Evolutionary conservation across 2,329 filamentous ascomycete genomes (phyloP).

Genomic region (Talaromyces pinophilus): DNA sequence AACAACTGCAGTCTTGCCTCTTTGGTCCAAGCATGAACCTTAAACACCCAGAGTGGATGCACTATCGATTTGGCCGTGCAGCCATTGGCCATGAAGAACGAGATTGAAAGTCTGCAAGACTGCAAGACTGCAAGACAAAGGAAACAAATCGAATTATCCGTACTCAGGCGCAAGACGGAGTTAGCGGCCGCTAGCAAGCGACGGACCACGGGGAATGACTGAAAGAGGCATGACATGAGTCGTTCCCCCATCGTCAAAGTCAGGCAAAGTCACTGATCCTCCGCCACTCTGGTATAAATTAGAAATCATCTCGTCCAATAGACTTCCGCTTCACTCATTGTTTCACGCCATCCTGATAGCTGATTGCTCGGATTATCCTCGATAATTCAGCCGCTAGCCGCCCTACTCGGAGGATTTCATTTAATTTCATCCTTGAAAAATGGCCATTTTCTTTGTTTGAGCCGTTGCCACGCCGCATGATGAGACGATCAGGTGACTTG

Average conservation of each 20-base stretch:
- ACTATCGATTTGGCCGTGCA: not conserved
- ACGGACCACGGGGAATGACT: not conserved
- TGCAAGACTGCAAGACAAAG: not conserved
- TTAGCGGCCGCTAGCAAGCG: slow-evolving; percentile 8
- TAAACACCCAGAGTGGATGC: slow-evolving; percentile 7
- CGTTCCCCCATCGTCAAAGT: not conserved
- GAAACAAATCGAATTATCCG: not conserved
- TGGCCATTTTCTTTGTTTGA: slow-evolving; percentile 19
- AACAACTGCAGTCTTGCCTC: not conserved
- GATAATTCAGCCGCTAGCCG: slow-evolving; percentile 21
- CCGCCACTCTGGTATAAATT: slow-evolving; percentile 1
- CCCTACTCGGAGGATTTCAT: slow-evolving; percentile 18
- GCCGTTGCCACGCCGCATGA: slow-evolving; percentile 23
- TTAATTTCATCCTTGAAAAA: not conserved
- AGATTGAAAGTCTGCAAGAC: not conserved
- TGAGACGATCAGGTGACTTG: slow-evolving; percentile 20
- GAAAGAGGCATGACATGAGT: slow-evolving; percentile 11
- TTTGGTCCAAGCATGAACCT: slow-evolving; percentile 4
- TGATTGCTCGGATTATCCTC: slow-evolving; percentile 12
- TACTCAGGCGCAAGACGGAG: slow-evolving; percentile 1
- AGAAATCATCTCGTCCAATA: slow-evolving; percentile 9
- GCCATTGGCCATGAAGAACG: slow-evolving; percentile 14
- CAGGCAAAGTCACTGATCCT: slow-evolving; percentile 8
- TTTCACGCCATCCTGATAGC: not conserved
- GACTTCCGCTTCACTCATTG: not conserved